Percentiles rank a stretch among this genome's conserved stretches.
Evolutionary conservation across 768 basidiomycete species (phyloP).

Genomic region (Postia placenta): DNA sequence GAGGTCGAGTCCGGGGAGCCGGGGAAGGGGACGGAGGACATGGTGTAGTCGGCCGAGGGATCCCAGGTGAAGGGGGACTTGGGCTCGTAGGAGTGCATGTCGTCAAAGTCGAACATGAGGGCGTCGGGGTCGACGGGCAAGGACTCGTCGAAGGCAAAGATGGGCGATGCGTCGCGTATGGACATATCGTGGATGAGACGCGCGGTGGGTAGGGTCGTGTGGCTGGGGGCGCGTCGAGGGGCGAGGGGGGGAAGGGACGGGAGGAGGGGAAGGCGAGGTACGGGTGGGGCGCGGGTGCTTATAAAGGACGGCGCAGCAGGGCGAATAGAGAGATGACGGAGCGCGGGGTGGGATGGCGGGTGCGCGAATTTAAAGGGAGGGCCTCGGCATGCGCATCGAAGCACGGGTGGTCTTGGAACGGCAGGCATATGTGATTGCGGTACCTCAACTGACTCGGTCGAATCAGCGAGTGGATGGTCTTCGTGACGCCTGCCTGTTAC

Average conservation of each 20-base stretch:
- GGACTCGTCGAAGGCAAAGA: constrained; percentile 21
- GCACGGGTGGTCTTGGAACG: constrained; percentile 26
- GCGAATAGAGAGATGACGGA: constrained; percentile 16
- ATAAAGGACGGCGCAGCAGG: constrained; percentile 32
- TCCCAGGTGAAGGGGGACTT: constrained; percentile 28
- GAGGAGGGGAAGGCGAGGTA: constrained; percentile 17
- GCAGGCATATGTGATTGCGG: constrained; percentile 29
- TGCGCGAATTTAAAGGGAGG: constrained; percentile 31
- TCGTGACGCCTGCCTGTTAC: constrained; percentile 9
- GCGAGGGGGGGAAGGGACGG: constrained; percentile 37
- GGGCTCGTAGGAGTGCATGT: constrained; percentile 24
- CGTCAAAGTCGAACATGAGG: constrained; percentile 59
- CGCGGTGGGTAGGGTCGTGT: constrained; percentile 18
- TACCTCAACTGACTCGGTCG: constrained; percentile 39
- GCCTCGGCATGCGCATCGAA: constrained; percentile 33
- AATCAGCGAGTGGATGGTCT: constrained; percentile 23
- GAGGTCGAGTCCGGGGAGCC: constrained; percentile 34
- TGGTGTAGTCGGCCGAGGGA: constrained; percentile 35
- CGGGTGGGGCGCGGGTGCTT: constrained; percentile 27
- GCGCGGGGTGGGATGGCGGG: constrained; percentile 15
- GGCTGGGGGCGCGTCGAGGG: constrained; percentile 33
- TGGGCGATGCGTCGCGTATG: constrained; percentile 22
- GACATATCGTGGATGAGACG: constrained; percentile 22
- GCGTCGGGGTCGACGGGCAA: constrained; percentile 40
- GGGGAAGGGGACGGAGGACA: constrained; percentile 33